Base-by-base conservation (phyloP, 768 basidiomycete species). In the Leccinellum albellum region DNA sequence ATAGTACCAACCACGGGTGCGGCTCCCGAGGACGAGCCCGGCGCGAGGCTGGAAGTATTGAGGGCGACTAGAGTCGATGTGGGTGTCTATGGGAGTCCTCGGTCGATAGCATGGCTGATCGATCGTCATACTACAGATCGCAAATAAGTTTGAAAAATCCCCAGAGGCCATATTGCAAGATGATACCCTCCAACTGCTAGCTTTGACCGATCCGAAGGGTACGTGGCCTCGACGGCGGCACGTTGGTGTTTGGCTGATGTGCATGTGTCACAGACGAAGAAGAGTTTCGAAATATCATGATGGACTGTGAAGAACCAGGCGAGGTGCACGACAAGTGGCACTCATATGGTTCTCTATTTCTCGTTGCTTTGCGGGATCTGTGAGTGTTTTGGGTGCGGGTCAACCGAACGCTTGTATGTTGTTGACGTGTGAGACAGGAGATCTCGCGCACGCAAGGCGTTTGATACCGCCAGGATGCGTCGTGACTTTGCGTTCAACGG, bases 401-500 rank as follows among this genome's bases (percentile, higher is more conserved):
- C 10, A 9, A 1, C 12, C 12, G 35, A 46, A 23, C 7, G 29
- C 17, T 29, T 5, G 13, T 48, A 20, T 21, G 21, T 26, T 54
- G 37, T n/a, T 40, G 37, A 66, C 28, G 6, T 14, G 26, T 6
- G 4, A 10, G 23, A 47, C 17, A 51, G 51, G 28, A 61, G 54
- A 51, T 40, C 31, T 6, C 17, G 9, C 8, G 24, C 26, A 3
- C 54, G 42, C 53, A 57, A 59, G 48, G 23, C 51, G 6, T 67
- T 75, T 15, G 65, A 68, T 51, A 51, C 64, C 10, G 52, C 55
- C 50, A 60, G 61, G 33, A 53, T 79, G 55, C 70, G 66, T 35
- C 68, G 67, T 4, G 66, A 68, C 23, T 77, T 71, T 61, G 70
- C 66, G 9, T 79, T 64, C 51, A 54, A 61, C 9, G 70, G 64